Percentiles rank a stretch among this genome's conserved stretches.
Evolutionary conservation across 1,284 basidiomycete genomes (phyloP).

Genomic region (Ceraceosorus guamensis): DNA sequence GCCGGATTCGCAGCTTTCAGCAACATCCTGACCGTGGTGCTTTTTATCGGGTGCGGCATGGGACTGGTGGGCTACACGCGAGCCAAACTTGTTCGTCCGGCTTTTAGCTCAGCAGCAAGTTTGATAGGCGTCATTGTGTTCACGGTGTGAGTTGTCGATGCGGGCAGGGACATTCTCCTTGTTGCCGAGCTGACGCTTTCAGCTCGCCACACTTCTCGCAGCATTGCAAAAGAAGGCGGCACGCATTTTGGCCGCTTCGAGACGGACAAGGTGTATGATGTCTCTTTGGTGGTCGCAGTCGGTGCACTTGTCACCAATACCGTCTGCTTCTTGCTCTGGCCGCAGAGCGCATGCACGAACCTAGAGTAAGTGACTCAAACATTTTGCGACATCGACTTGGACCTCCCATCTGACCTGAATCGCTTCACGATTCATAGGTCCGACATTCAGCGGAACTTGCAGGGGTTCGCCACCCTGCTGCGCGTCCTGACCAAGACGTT

Average conservation of each 20-base stretch:
- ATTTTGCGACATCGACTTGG: slow-evolving; percentile 29
- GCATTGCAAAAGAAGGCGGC: slow-evolving; percentile 80
- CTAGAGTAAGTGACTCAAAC: slow-evolving; percentile 56
- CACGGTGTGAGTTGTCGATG: slow-evolving; percentile 13
- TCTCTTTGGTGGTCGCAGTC: slow-evolving; percentile 63
- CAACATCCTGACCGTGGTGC: slow-evolving; percentile 52
- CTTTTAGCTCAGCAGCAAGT: slow-evolving; percentile 74
- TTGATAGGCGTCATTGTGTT: slow-evolving; percentile 34
- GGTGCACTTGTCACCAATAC: slow-evolving; percentile 72
- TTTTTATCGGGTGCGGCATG: slow-evolving; percentile 70
- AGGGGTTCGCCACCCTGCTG: slow-evolving; percentile 36
- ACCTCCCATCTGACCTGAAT: background rate
- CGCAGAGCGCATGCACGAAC: slow-evolving; percentile 72
- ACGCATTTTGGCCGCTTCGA: slow-evolving; percentile 54
- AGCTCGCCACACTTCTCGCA: background rate
- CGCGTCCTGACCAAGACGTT: slow-evolving; percentile 42
- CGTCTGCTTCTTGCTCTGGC: slow-evolving; percentile 74
- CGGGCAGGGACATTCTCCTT: background rate
- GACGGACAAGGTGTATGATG: slow-evolving; percentile 44
- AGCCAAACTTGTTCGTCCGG: slow-evolving; percentile 78
- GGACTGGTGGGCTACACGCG: slow-evolving; percentile 76
- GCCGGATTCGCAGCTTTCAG: slow-evolving; percentile 53
- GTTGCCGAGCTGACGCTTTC: background rate
- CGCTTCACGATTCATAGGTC: background rate
- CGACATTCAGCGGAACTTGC: slow-evolving; percentile 33